phyloP scores from a whole-genome alignment of 352 stramenopile genomes.

The Globisporangium ultimum region DNA sequence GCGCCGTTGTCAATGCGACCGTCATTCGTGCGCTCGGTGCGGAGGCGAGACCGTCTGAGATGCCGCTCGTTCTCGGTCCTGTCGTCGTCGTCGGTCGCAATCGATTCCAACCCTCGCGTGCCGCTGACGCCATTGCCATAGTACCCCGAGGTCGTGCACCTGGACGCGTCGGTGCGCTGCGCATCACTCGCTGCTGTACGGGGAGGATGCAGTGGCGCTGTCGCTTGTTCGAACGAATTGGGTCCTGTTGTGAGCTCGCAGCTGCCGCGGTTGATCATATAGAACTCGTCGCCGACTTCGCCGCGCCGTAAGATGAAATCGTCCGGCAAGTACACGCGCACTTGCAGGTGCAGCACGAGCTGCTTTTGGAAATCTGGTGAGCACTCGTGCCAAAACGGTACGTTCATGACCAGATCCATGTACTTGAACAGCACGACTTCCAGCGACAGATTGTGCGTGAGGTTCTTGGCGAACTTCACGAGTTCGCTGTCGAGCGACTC shows the following conservation, averaged over 20 bases:
- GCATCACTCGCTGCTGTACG: neutral
- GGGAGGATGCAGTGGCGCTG: neutral
- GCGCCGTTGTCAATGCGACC: neutral
- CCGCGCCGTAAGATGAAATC: conserved; percentile 55
- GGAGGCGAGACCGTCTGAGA: neutral
- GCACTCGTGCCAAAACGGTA: conserved; percentile 34
- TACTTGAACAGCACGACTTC: conserved; percentile 76
- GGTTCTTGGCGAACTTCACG: conserved; percentile 43
- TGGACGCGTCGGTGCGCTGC: neutral
- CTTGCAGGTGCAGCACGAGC: conserved; percentile 41
- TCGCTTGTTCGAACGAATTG: neutral
- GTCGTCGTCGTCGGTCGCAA: no score
- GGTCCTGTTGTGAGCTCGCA: conserved; percentile 31
- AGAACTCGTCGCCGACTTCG: conserved; percentile 53
- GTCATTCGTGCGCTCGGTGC: neutral
- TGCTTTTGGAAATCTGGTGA: conserved; percentile 54
- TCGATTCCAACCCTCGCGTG: no score
- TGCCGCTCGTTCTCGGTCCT: neutral
- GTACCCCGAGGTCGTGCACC: neutral
- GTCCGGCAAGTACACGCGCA: conserved; percentile 58
- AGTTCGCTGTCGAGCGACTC: conserved; percentile 56
- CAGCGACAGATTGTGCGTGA: conserved; percentile 58
- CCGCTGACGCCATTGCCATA: neutral
- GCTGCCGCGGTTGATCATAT: conserved; percentile 61
- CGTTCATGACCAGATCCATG: conserved; percentile 46